A percentile compares a stretch with the other conserved stretches of the same genome.
Conservation (phyloP, 306 rosid species). For the Dryas alaskensis region DNA sequence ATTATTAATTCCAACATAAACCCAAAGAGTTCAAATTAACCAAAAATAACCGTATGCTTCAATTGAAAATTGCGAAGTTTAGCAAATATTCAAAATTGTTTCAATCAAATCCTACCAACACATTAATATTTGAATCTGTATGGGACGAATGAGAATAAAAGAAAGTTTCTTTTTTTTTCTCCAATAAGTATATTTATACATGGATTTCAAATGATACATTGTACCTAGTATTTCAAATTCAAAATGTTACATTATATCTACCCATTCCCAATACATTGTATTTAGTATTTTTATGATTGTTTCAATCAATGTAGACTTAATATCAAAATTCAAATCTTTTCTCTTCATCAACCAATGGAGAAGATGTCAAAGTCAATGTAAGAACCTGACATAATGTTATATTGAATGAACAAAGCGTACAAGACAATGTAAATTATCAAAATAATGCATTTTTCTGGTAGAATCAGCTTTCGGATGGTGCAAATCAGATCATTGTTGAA, state of each 20-base stretch:
- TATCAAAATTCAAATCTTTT: no score
- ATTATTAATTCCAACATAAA: not conserved
- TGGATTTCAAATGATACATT: not conserved
- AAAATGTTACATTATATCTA: not conserved
- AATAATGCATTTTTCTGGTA: not conserved
- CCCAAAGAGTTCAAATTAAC: not conserved
- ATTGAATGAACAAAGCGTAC: not conserved
- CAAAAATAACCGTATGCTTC: not conserved
- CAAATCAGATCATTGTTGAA: not conserved
- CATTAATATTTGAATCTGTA: not conserved
- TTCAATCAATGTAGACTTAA: no score
- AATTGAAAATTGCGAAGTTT: not conserved
- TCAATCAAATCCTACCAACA: not conserved
- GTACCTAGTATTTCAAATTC: not conserved
- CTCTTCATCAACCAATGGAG: not conserved
- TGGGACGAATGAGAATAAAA: not conserved
- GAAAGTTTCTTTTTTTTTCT: not conserved
- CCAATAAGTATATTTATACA: not conserved
- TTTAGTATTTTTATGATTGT: not conserved
- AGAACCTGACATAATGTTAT: not conserved
- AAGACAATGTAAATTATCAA: not conserved
- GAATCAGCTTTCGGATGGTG: not conserved
- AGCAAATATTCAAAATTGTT: not conserved
- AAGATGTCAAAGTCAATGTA: not conserved
- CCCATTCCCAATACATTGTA: not conserved